Base-by-base conservation (phyloP, 1,139 yeast genomes). In the Nakaseomyces uthaithaninus region DNA sequence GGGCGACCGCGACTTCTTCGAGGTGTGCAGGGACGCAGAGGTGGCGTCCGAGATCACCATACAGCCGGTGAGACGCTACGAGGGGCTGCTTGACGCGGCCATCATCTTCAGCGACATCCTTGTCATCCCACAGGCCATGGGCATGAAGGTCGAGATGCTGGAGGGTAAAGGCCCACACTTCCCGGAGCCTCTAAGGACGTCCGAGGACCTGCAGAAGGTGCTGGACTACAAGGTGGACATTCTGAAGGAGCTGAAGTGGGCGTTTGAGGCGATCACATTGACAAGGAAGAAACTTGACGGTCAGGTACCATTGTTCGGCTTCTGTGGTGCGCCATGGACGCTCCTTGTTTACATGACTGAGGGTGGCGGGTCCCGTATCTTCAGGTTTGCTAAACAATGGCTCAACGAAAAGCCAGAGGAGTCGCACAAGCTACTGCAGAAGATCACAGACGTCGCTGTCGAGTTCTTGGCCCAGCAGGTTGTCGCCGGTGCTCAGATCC, bases 311-410 rank as follows among this genome's bases (percentile, higher is more conserved):
- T 70, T 91, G 50, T 71, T 91, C 41, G 98, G 98, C 3, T 91
- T 91, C 64, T 85, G 91, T 52, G 98, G 98, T 43, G 96, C 95
- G 11, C 98, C 98, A 44, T 91, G 96, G 96, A 91, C 98, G 9
- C 67, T 91, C 48, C 71, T 91, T 66, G 95, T 89, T 31, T 91
- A 93, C 64, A 93, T 91, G 95, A 80, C 91, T 45, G 98, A 91
- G 65, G 98, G 98, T 38, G 96, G 95, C 53, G 95, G 96, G 12
- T 80, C 95, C 9, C 83, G 85, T 61, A 72, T 89, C 71, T 91
- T 84, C 67, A 73, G 95, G 57, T 86, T 72, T 58, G 95, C 87
- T 44, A 87, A 91, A 63, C 83, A 85, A 59, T 89, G 97, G 96
- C 71, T 91, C 46, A 89, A 80, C 67, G 75, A 73, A 55, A 77